Conservation (phyloP, 345 rosid species). For the Streptanthus diversifolius region DNA sequence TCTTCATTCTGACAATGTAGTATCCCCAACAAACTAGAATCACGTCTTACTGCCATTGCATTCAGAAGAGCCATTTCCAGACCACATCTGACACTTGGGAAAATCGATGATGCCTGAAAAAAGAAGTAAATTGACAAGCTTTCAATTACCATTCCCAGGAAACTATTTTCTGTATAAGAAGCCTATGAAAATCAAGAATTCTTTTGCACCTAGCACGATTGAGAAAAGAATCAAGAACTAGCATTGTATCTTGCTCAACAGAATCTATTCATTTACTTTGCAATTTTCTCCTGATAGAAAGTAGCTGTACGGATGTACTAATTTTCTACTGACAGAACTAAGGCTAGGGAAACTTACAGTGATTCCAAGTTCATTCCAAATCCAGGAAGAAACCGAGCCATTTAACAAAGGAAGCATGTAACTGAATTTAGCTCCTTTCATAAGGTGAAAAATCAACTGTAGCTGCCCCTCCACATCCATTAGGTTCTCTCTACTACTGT, state of each 20-base stretch:
- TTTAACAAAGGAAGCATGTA: conserved; percentile 54
- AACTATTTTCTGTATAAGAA: neutral
- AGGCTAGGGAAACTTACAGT: conserved; percentile 45
- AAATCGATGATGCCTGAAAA: conserved; percentile 65
- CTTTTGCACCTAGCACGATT: conserved; percentile 3
- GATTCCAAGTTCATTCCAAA: conserved; percentile 72
- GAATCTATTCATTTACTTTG: conserved; percentile 2
- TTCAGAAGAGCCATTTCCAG: conserved; percentile 89
- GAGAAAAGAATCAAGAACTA: neutral
- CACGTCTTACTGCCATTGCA: conserved; percentile 59
- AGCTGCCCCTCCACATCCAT: conserved; percentile 87
- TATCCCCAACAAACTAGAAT: conserved; percentile 50
- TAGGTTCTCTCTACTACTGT: conserved; percentile 58
- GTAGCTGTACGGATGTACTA: neutral
- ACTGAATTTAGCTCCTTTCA: conserved; percentile 55
- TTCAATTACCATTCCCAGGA: neutral
- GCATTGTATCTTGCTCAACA: conserved; percentile 5
- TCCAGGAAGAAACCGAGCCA: conserved; percentile 79
- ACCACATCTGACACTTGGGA: conserved; percentile 93
- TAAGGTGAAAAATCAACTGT: conserved; percentile 51
- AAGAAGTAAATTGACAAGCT: conserved; percentile 1
- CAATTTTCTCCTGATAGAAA: conserved; percentile 11
- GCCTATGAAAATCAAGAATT: neutral
- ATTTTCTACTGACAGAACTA: conserved; percentile 16
- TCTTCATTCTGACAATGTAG: conserved; percentile 39